Conservation (phyloP, 257 asterid genomes). For the Nicotiana otophora region DNA sequence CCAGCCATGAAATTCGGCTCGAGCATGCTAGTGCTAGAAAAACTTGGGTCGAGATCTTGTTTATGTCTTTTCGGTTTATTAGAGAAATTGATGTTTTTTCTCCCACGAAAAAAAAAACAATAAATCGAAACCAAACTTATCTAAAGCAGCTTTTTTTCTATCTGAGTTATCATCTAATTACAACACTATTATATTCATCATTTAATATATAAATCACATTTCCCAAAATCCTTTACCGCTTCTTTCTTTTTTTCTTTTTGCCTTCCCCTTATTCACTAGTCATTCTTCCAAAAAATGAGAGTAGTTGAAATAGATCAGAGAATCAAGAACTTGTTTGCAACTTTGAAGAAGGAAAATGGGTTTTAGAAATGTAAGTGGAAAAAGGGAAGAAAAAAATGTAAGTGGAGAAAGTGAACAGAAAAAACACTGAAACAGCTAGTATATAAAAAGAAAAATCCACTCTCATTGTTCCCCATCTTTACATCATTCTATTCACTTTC, state of each 20-base stretch:
- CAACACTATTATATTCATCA: no score
- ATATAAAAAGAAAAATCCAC: conserved; percentile 1
- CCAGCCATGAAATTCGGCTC: background rate
- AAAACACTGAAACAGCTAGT: background rate
- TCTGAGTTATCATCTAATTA: no score
- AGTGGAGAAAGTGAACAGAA: background rate
- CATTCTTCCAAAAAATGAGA: no score
- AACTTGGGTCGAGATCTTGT: background rate
- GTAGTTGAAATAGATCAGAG: no score
- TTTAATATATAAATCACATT: no score
- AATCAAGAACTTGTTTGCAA: no score
- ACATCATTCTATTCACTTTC: conserved; percentile 14
- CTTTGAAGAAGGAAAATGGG: no score
- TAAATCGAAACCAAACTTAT: background rate
- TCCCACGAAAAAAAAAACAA: background rate
- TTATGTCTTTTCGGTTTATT: background rate
- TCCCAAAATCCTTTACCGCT: no score
- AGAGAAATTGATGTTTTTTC: background rate
- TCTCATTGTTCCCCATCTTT: conserved; percentile 9
- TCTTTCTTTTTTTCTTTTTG: no score
- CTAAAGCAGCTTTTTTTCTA: background rate
- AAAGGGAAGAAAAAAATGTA: background rate
- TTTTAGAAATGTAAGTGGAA: no score
- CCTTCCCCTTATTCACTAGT: no score
- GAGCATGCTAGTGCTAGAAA: background rate